Base-by-base conservation (phyloP, 257 asterid species). In the Capsicum chinense region DNA sequence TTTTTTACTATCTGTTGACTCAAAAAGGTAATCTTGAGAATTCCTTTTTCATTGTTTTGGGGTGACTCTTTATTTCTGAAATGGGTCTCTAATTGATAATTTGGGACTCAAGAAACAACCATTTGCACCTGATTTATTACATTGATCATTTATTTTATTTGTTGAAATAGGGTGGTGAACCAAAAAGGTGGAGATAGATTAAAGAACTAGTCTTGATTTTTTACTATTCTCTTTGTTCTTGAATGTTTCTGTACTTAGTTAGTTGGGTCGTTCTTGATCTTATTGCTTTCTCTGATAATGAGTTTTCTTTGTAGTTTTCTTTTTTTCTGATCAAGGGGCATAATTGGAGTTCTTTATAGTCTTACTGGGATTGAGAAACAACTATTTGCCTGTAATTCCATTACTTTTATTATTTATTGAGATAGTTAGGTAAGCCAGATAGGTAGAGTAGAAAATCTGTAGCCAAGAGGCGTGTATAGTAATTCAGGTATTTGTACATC, bases 251-350 rank as follows among this genome's bases (percentile, higher is more conserved):
- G 7, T 44, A 44, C 5, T 44, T 44, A 0, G 48, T 44, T 6
- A 44, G 48, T 44, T 44, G 80, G 59, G 44, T 73, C 12, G 60
- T 73, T 73, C 80, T 48, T 73, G 17, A 71, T 69, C 56, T 69
- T 69, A 15, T 42, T 69, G 79, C 37, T 71, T 71, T 2, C 33
- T 71, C n/a, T 47, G 39, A 70, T 5, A 19, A 10, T 44, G 58
- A 21, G 6, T 48, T 73, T 19, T 73, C 1, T 6, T 73, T 19
- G 17, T 48, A 19, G 73, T 66, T 66, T 6, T 48, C 5, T 66
- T 66, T 3, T 12, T 7, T 64, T 33, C 0, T 33, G 47, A 66
- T 33, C 73, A 35, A 67, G 50, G 74, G 74, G 50, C 21, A 66
- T 33, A 66, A 33, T 73, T 44, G 11, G 19, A 48, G 42, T 67